These are phyloP conservation scores for Ophiostoma ips DNA, from an alignment of 2,329 filamentous ascomycete species.

Conservation along the genomic window DNA sequence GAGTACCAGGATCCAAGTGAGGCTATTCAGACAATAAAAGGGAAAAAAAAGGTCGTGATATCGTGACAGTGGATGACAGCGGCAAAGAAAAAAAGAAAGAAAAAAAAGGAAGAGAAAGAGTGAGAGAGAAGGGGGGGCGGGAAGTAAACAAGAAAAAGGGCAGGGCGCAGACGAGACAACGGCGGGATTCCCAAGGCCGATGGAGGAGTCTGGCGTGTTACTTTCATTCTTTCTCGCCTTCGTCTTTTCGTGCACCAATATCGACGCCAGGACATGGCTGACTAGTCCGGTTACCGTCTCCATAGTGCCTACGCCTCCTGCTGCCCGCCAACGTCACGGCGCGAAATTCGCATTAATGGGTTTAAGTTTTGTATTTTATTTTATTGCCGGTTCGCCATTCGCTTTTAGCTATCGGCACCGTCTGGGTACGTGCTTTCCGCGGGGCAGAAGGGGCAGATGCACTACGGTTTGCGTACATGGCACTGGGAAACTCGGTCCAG, in stretches of 20 bases:
- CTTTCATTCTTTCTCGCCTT: background rate
- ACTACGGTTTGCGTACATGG: too few relatives aligned
- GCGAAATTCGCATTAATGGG: background rate
- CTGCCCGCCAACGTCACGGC: background rate
- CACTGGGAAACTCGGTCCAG: too few relatives aligned
- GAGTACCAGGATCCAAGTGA: background rate
- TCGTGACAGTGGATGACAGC: background rate
- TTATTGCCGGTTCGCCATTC: background rate
- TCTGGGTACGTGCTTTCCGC: background rate
- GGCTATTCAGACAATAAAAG: background rate
- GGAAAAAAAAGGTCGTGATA: background rate
- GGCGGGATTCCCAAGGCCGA: background rate
- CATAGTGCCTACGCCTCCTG: background rate
- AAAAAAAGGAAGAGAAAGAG: background rate
- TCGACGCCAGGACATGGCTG: background rate
- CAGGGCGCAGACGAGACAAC: background rate
- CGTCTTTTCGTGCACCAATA: background rate
- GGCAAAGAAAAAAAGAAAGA: background rate
- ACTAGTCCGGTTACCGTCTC: background rate
- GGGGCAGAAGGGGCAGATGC: too few relatives aligned
- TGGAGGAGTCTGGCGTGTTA: background rate
- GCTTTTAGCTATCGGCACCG: background rate
- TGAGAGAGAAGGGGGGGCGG: too few relatives aligned
- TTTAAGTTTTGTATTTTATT: background rate
- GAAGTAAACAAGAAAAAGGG: background rate